Evolutionary conservation across 371 early-diverging fungal genomes (phyloP).

Genomic region (Sporodiniella umbellata): DNA sequence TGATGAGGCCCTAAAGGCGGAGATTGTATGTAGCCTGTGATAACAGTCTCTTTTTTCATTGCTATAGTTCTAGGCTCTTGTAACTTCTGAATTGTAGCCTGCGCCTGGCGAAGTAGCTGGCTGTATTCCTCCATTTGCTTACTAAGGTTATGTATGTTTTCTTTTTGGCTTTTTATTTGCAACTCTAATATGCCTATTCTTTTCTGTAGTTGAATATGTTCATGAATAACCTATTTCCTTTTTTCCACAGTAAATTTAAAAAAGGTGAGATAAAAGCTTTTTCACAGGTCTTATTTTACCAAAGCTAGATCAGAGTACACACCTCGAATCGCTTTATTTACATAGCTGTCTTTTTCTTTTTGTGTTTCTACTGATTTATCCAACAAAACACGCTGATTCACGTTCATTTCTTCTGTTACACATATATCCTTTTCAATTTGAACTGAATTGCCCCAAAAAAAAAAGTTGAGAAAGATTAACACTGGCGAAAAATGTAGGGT

Average conservation of each 20-base stretch:
- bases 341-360: conserved; percentile 53
- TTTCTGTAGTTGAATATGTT: conserved; percentile 31
- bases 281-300: conserved; percentile 41
- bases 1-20: too few relatives aligned
- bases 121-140: conserved; percentile 40
- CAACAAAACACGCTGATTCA: conserved; percentile 54
- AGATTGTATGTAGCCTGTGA: too few relatives aligned
- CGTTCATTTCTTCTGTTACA: conserved; percentile 60
- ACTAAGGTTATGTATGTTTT: conserved; percentile 27
- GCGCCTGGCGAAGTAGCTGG: conserved; percentile 43
- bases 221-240: conserved; percentile 27
- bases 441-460: conserved; percentile 4
- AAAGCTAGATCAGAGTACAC: conserved; percentile 53
- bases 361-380: conserved; percentile 56
- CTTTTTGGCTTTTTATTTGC: conserved; percentile 31
- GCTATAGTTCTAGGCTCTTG: conserved; percentile 4
- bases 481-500: background rate
- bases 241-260: too few relatives aligned
- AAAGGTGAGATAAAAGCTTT: background rate
- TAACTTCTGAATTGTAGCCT: conserved; percentile 30
- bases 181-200: conserved; percentile 24
- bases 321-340: conserved; percentile 49
- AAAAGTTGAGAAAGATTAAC: background rate
- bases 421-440: conserved; percentile 51
- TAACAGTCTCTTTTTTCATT: too few relatives aligned